Conservation (phyloP, 352 stramenopile genomes). For the Globisporangium acanthophoron region DNA sequence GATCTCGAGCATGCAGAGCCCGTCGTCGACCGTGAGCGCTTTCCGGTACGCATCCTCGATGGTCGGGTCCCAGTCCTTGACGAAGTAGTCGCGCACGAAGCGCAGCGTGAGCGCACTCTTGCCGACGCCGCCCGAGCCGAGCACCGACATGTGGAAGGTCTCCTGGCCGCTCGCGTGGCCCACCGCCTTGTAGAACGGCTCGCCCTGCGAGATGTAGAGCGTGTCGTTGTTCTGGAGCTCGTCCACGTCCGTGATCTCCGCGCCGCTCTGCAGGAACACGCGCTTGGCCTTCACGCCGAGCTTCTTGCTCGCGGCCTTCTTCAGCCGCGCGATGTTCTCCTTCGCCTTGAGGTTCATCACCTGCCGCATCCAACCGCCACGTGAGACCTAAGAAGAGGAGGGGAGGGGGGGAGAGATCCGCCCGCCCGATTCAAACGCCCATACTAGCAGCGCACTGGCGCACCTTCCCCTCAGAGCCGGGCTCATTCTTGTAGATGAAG, state of each 20-base stretch:
- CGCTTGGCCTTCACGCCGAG: conserved; percentile 68
- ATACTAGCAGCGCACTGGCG: not conserved
- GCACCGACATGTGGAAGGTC: conserved; percentile 83
- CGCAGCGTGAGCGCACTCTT: conserved; percentile 88
- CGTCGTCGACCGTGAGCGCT: conserved; percentile 79
- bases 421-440: not conserved
- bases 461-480: conserved; percentile 75
- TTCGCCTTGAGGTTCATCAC: conserved; percentile 78
- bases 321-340: conserved; percentile 69
- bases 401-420: not conserved
- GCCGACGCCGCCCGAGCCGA: conserved; percentile 86
- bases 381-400: not conserved
- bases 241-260: conserved; percentile 82
- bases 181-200: conserved; percentile 79
- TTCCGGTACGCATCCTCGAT: conserved; percentile 91
- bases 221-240: conserved; percentile 89
- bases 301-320: conserved; percentile 84
- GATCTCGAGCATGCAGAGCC: conserved; percentile 87
- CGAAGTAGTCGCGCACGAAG: conserved; percentile 89
- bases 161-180: conserved; percentile 65
- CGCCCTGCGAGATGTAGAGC: conserved; percentile 80
- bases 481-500: conserved; percentile 87
- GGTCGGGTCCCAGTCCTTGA: conserved; percentile 89
- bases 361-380: conserved; percentile 12
- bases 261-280: conserved; percentile 74